Base-by-base conservation (phyloP, 2,329 filamentous ascomycete genomes). In the Aspergillus sp. region DNA sequence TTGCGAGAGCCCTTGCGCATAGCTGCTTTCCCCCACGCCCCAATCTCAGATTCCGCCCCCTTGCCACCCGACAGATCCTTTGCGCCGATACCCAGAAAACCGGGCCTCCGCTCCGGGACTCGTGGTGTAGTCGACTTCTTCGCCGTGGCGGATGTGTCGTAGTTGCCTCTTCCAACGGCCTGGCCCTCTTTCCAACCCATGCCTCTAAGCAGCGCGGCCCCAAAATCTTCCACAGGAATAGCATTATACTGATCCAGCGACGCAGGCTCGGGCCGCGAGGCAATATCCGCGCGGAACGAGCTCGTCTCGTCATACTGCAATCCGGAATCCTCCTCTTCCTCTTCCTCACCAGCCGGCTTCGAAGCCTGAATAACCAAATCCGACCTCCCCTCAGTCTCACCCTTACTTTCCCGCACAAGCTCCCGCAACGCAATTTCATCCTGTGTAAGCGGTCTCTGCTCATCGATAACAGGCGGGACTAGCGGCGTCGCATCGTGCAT, bases 191-290 rank as follows among this genome's bases (percentile, higher is more conserved):
- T 86, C 88, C 89, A 95, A 6, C 91, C 91, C 83, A 96, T 95
- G 7, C 88, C 86, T 19, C 88, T 78, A 22, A 98, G 70, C 42
- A 96, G 69, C 0, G 88, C 86, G 12, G 86, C 82, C 5, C 91
- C 91, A 44, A 96, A 98, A 48, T 95, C 86, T 46, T 95, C 89
- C 11, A 96, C 86, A 0, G 91, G 89, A 40, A 94, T 81, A 8
- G 81, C 78, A 37, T 82, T 80, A 61, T 96, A 96, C 49, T 91
- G 85, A 20, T 84, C 82, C 12, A 93, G 65, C 0, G 78, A 83
- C 3, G 86, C 80, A 17, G 75, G 70, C 14, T 86, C 82, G 1
- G 86, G 86, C 1, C 86, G 80, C 15, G 73, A 66, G 8, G 73
- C 68, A 17, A 88, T 72, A 53, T 89, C 84, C 15, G 74, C 71